Base-by-base conservation (phyloP, 495 filamentous ascomycete species). In the Articulospora tetracladia region DNA sequence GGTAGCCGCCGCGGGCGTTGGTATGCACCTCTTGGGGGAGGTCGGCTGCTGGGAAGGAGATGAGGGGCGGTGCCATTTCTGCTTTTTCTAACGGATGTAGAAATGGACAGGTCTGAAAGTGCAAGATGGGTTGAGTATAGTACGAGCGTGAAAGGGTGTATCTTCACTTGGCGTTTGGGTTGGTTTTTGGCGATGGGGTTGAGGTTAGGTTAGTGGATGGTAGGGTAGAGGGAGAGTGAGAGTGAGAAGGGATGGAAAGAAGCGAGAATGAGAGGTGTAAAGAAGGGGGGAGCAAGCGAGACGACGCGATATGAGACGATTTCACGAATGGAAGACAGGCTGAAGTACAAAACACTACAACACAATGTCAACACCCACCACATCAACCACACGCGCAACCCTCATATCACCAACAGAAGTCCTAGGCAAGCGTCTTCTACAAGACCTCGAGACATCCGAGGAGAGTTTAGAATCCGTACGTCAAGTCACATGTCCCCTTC, bases 381-480 rank as follows among this genome's bases (percentile, higher is more conserved):
- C 39, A 7, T 11, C 39, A 44, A 44, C 39, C 3, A 19, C 39
- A 44, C 30, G 30, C 13, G 30, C 39, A 15, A 3, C 17, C 39
- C 39, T 44, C 39, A 12, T 19, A 7, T 44, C 39, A 44, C 11
- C 39, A 44, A 44, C 39, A 8, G 39, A 44, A 44, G 39, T 44
- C 39, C 15, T n/a, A 44, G 39, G 39, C 8, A 12, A 17, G 17
- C 39, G 39, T 15, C 39, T 44, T 3, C 15, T 44, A 3, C 39
- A 44, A 3, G 39, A 44, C 17, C 39, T 44, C 39, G 17, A 12
- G 17, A 44, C 11, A 7, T 15, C 39, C 3, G 39, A 84, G 69
- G 81, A 80, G 58, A 74, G 77, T 53, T 73, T 93, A 54, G 79
- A 86, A 68, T 80, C 88, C 79, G 89, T 90, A 75, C 46, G 82